A percentile compares a stretch with the other conserved stretches of the same genome.
These are phyloP conservation scores for Pulicaria dysenterica DNA, from an alignment of 129 eudicot species.

Conservation along the genomic window DNA sequence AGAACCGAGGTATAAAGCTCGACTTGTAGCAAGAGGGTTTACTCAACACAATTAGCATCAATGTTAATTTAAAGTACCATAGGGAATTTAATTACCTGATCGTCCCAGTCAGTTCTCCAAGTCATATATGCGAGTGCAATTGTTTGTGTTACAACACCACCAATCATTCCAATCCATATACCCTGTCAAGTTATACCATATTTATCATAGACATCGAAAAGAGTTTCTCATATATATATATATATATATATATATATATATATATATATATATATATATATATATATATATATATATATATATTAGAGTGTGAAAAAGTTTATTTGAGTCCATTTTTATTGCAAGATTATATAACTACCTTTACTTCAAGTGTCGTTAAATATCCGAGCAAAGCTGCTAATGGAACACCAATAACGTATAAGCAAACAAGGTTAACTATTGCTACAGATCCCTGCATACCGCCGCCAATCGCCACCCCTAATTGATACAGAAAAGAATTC, in stretches of 20 bases:
- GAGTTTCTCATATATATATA: too few relatives aligned
- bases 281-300: too few relatives aligned
- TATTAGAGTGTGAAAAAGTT: too few relatives aligned
- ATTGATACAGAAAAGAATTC: not conserved
- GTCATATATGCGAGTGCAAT: constrained; percentile 40
- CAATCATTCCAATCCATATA: constrained; percentile 63
- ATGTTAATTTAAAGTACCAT: too few relatives aligned
- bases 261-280: not conserved
- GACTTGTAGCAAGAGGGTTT: not conserved
- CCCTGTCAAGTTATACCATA: too few relatives aligned
- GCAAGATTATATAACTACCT: constrained; percentile 53
- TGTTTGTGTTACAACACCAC: constrained; percentile 46
- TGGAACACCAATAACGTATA: constrained; percentile 60
- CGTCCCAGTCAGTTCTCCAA: constrained; percentile 59
- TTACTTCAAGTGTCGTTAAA: constrained; percentile 51
- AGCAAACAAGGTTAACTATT: constrained; percentile 53
- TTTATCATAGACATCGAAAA: too few relatives aligned
- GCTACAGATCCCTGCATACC: constrained; percentile 69
- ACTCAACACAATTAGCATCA: too few relatives aligned
- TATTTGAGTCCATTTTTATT: too few relatives aligned
- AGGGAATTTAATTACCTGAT: constrained; percentile 22
- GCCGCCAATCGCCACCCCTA: constrained; percentile 78
- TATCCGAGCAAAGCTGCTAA: constrained; percentile 62
- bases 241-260: too few relatives aligned
- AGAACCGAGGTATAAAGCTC: not conserved